phyloP scores from a whole-genome alignment of 108 stramenopile species.

The Nannochloropsis salina region DNA sequence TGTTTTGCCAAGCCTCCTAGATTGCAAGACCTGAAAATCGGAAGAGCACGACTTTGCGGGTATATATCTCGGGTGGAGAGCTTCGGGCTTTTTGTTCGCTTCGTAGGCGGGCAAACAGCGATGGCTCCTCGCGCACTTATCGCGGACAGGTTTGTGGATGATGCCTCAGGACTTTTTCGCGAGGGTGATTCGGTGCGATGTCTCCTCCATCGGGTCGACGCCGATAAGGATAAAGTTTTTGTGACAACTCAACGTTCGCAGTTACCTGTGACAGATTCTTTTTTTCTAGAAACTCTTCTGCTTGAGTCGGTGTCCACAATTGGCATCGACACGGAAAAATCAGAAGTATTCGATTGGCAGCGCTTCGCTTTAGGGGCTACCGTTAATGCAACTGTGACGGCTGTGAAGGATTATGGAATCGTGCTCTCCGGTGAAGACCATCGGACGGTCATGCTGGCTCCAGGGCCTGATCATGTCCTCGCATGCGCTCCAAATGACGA shows the following conservation, averaged over 20 bases:
- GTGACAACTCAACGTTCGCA: constrained; percentile 23
- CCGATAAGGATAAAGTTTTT: constrained; percentile 27
- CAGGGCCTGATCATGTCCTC: constrained; percentile 23
- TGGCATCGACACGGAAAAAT: not conserved
- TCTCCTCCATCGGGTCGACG: constrained; percentile 42
- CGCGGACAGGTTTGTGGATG: constrained; percentile 46
- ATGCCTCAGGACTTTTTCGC: constrained; percentile 44
- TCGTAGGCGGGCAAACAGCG: constrained; percentile 45
- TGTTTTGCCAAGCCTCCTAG: not conserved
- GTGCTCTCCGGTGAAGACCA: constrained; percentile 30
- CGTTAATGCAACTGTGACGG: constrained; percentile 31
- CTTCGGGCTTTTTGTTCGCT: constrained; percentile 50
- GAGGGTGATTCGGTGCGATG: constrained; percentile 54
- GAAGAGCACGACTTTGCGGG: constrained; percentile 27
- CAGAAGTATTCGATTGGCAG: constrained; percentile 7
- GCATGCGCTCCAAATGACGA: constrained; percentile 41
- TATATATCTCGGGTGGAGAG: constrained; percentile 42
- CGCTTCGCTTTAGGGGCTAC: constrained; percentile 27
- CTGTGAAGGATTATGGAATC: constrained; percentile 47
- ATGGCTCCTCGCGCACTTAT: constrained; percentile 46
- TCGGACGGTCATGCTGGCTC: constrained; percentile 43
- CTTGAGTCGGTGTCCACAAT: constrained; percentile 27
- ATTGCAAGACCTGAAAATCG: constrained; percentile 9
- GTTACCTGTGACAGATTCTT: constrained; percentile 21
- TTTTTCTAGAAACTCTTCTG: constrained; percentile 36